Conservation (phyloP, 2,329 filamentous ascomycete species). For the Fusarium sp. region DNA sequence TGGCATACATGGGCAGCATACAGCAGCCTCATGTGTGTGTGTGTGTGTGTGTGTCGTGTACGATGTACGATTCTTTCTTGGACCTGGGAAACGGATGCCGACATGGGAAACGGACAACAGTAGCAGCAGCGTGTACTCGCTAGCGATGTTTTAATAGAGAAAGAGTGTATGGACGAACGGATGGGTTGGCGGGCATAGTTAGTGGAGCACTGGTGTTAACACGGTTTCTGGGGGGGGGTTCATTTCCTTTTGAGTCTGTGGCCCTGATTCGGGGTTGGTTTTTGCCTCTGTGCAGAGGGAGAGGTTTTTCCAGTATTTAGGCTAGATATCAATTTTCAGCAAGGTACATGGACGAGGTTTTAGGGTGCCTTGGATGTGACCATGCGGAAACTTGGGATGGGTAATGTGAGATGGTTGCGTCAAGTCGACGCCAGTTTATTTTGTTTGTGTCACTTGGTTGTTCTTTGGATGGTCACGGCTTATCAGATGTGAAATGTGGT, state of each 20-base stretch:
- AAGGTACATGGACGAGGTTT: background rate
- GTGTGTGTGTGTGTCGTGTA: conserved; percentile 9
- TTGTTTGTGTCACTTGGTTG: background rate
- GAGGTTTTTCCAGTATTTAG: conserved; percentile 13
- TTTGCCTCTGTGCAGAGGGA: background rate
- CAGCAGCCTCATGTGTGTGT: background rate
- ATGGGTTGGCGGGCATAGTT: conserved; percentile 20
- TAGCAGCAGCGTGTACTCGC: conserved; percentile 6
- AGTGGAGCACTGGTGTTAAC: conserved; percentile 37
- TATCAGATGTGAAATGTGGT: background rate
- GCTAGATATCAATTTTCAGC: conserved; percentile 19
- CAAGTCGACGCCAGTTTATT: background rate
- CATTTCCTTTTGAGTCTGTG: conserved; percentile 22
- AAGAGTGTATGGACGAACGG: background rate
- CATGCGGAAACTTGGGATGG: background rate
- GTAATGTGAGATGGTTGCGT: background rate
- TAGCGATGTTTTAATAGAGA: conserved; percentile 33
- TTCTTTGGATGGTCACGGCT: background rate
- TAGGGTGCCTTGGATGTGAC: background rate
- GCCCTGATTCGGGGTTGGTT: background rate
- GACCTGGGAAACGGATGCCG: conserved; percentile 2
- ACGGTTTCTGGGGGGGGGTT: conserved; percentile 7
- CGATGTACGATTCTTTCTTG: conserved; percentile 33
- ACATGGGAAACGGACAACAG: conserved; percentile 12
- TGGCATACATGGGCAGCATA: background rate